Evolutionary conservation across 2,329 filamentous ascomycete species (phyloP).

Genomic region (Fusarium compactum): DNA sequence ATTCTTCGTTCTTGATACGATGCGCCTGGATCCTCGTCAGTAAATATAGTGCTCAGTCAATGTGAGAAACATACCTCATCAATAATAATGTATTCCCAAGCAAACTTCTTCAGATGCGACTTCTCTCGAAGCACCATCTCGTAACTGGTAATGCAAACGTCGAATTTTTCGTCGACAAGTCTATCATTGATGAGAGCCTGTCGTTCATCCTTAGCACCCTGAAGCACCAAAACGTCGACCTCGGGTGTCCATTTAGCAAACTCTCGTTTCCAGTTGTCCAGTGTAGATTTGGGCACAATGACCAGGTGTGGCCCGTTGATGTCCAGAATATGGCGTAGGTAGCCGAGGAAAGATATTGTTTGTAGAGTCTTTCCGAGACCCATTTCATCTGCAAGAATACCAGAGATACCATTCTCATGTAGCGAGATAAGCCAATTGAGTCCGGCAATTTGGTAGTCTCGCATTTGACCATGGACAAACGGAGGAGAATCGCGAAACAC

Average conservation of each 20-base stretch:
- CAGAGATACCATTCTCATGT: constrained; percentile 98
- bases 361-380: constrained; percentile 97
- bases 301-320: constrained; percentile 93
- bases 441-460: constrained; percentile 95
- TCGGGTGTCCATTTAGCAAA: constrained; percentile 96
- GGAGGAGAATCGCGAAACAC: constrained; percentile 93
- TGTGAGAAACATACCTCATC: constrained; percentile 70
- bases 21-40: constrained; percentile 68
- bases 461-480: constrained; percentile 91
- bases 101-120: constrained; percentile 93
- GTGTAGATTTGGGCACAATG: constrained; percentile 93
- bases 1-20: constrained; percentile 99
- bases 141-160: constrained; percentile 98
- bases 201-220: constrained; percentile 95
- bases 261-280: constrained; percentile 98
- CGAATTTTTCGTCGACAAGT: constrained; percentile 93
- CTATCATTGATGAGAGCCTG: constrained; percentile 88
- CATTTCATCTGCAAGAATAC: constrained; percentile 98
- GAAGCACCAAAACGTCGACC: constrained; percentile 91
- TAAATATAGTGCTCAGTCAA: not conserved
- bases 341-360: constrained; percentile 96
- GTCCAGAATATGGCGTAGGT: constrained; percentile 88
- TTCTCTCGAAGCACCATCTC: constrained; percentile 99
- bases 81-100: constrained; percentile 99
- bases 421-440: constrained; percentile 98